These are phyloP conservation scores for Malassezia cuniculi DNA, from an alignment of 1,284 basidiomycete species.

Conservation along the genomic window DNA sequence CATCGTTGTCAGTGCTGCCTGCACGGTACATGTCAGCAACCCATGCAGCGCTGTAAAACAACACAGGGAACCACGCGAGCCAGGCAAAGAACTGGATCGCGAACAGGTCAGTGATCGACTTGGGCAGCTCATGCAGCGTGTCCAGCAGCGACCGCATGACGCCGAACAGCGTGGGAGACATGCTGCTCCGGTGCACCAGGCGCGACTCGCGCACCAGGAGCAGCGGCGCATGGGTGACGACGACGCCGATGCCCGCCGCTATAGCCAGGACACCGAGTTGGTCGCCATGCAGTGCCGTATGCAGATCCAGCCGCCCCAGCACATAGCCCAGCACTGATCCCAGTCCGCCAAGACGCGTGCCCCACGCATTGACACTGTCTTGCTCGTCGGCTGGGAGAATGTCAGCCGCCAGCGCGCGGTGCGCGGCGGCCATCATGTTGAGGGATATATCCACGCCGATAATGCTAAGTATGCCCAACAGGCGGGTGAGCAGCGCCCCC, in stretches of 20 bases:
- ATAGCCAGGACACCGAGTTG: slow-evolving; percentile 24
- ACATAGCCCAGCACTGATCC: slow-evolving; percentile 37
- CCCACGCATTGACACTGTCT: slow-evolving; percentile 84
- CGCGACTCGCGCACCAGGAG: slow-evolving; percentile 23
- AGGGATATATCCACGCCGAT: slow-evolving; percentile 85
- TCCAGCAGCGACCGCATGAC: slow-evolving; percentile 13
- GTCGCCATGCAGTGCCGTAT: slow-evolving; percentile 17
- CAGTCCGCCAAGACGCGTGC: slow-evolving; percentile 58
- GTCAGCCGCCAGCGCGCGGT: slow-evolving; percentile 65
- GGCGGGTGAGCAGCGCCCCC: slow-evolving; percentile 53
- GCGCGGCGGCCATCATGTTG: slow-evolving; percentile 67
- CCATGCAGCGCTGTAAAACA: slow-evolving; percentile 37
- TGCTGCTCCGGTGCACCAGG: slow-evolving; percentile 1
- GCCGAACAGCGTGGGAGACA: background rate
- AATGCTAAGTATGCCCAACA: slow-evolving; percentile 69
- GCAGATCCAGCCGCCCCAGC: slow-evolving; percentile 33
- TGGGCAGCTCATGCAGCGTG: slow-evolving; percentile 18
- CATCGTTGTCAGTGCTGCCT: slow-evolving; percentile 29
- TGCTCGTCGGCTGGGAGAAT: slow-evolving; percentile 56
- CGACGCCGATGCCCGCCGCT: slow-evolving; percentile 18
- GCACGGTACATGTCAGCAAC: slow-evolving; percentile 33
- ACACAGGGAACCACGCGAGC: slow-evolving; percentile 37
- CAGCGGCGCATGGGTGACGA: slow-evolving; percentile 24
- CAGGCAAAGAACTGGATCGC: slow-evolving; percentile 34
- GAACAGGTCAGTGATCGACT: slow-evolving; percentile 27